Evolutionary conservation across 129 eudicot genomes (phyloP).

Genomic region (Mikania micrantha): DNA sequence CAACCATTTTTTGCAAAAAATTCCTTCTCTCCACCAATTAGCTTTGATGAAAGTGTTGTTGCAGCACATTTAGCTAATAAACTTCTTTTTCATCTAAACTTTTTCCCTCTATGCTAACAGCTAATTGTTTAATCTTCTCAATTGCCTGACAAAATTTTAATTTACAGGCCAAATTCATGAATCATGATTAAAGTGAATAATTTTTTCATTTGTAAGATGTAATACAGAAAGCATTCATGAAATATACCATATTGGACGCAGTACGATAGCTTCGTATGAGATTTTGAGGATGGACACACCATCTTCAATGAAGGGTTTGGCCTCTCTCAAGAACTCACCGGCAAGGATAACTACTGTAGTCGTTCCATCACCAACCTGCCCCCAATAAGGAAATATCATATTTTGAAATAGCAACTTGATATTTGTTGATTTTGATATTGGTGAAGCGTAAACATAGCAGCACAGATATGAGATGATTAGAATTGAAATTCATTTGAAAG

Average conservation of each 20-base stretch:
- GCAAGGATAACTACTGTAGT: constrained; percentile 96
- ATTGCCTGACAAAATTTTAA: constrained; percentile 42
- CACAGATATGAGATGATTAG: neutral
- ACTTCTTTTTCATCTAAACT: constrained; percentile 81
- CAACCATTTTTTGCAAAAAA: constrained; percentile 93
- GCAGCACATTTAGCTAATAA: constrained; percentile 95
- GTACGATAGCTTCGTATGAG: constrained; percentile 72
- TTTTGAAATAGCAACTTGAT: neutral
- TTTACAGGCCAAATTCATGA: neutral
- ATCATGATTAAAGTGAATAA: neutral
- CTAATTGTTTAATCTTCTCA: constrained; percentile 79
- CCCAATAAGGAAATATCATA: constrained; percentile 4
- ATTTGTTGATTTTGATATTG: neutral
- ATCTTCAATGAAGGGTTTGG: constrained; percentile 93
- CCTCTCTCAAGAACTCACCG: constrained; percentile 94
- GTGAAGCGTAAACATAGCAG: neutral
- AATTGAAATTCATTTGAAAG: neutral
- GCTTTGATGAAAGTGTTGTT: constrained; percentile 93
- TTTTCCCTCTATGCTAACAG: constrained; percentile 92
- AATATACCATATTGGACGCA: constrained; percentile 60
- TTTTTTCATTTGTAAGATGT: neutral
- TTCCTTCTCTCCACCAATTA: constrained; percentile 98
- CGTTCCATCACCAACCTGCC: constrained; percentile 98
- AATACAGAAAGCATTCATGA: neutral
- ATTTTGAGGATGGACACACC: constrained; percentile 99